Evolutionary conservation across 2,329 filamentous ascomycete species (phyloP), one percentile per base, ranked within the genome.

Genomic region (Trichoderma breve): DNA sequence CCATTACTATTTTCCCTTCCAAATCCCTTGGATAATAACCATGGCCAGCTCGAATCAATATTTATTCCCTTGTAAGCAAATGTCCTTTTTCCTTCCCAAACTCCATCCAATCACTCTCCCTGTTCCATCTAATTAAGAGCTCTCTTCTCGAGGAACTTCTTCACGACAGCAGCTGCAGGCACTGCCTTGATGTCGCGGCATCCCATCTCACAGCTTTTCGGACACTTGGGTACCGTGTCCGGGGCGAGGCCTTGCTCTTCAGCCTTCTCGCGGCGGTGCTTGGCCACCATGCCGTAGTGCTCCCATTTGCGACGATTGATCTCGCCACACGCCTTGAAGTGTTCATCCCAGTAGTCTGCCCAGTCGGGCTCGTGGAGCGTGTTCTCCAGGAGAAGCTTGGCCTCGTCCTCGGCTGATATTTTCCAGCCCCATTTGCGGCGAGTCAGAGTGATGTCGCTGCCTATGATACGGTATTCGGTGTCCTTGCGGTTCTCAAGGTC

Each of bases 251-350:
- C 71, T 7, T 72, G 71, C n/a, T 73, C 55, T 3, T 9, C 57
- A 1, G 75, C 73, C 4, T 65, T 60, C 34, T 72, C 55, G 2
- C 74, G 75, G 34, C 76, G 77, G n/a, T 76, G 76, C 7, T 55
- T 72, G 12, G 75, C 76, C 65, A 76, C 51, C 61, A 60, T 72
- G 36, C 74, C 74, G 53, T 81, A 81, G 1, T 70, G 57, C 28
- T 78, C 76, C 73, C 75, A 75, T 3, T 71, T 76, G n/a, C 77
- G 74, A 3, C 75, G 28, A 18, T 80, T 76, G 39, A 76, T 51
- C 21, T 67, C 34, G 7, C 72, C 74, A 1, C 57, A 71, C 21
- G 70, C 69, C 4, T n/a, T 26, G n/a, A 76, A 79, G 43, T 76
- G 74, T 2, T 70, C 32, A 32, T 79, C 77, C 77, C 77, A 78